Evolutionary conservation across 2,329 filamentous ascomycete species (phyloP).

Genomic region (Fusarium poae): DNA sequence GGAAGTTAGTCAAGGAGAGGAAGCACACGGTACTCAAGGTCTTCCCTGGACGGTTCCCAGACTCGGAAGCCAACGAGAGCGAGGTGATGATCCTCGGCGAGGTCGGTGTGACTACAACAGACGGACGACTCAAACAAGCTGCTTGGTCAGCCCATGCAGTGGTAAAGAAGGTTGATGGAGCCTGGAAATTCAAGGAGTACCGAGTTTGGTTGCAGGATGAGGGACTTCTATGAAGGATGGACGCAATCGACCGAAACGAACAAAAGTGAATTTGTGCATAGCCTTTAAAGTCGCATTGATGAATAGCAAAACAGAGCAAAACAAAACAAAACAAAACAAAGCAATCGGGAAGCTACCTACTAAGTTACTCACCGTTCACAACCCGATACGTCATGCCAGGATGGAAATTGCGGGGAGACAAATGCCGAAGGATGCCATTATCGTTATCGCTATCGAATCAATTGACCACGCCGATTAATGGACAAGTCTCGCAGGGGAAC

Average conservation of each 20-base stretch:
- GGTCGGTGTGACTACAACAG: conserved; percentile 47
- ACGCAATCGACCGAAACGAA: conserved; percentile 1
- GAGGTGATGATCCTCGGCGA: conserved; percentile 56
- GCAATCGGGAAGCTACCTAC: neutral
- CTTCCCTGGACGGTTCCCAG: conserved; percentile 57
- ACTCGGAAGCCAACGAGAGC: conserved; percentile 48
- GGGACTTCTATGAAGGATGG: conserved; percentile 27
- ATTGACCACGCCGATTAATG: conserved; percentile 41
- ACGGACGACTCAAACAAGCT: conserved; percentile 46
- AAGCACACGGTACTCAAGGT: conserved; percentile 59
- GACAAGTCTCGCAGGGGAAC: conserved; percentile 28
- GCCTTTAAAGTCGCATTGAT: conserved; percentile 19
- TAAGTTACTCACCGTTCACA: conserved; percentile 6
- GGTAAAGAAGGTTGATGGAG: conserved; percentile 47
- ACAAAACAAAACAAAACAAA: neutral
- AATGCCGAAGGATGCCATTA: conserved; percentile 36
- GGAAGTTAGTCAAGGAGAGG: conserved; percentile 56
- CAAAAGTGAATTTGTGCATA: conserved; percentile 30
- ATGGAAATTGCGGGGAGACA: conserved; percentile 28
- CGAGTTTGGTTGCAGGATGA: conserved; percentile 52
- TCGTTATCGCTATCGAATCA: conserved; percentile 38
- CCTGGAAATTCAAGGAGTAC: conserved; percentile 54
- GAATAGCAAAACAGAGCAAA: conserved; percentile 15
- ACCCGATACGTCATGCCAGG: conserved; percentile 36
- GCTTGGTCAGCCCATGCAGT: conserved; percentile 53